Base-by-base conservation (phyloP, 768 basidiomycete species). In the Kwoniella newhampshirensis region DNA sequence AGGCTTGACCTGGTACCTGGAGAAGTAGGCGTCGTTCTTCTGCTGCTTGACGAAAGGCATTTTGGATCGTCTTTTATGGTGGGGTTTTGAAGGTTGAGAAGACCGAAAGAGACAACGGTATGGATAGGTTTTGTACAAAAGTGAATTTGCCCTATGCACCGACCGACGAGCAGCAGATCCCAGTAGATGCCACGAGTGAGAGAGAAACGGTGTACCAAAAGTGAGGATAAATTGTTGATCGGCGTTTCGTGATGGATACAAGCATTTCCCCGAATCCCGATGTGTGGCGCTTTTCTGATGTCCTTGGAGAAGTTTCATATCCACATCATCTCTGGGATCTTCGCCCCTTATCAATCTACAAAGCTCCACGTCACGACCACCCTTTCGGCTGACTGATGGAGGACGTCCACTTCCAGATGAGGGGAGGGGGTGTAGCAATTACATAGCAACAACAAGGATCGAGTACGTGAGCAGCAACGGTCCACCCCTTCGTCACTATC, bases 1-100 rank as follows among this genome's bases (percentile, higher is more conserved):
- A 80, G 96, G 96, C 82, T 98, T 98, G 73, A 98, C 93, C 82
- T 96, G 91, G 83, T 87, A 96, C 63, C 93, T 86, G 47, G 60
- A 59, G 54, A 56, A 59, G 87, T 97, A 97, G 73, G 94, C 90
- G 77, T 86, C 85, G 74, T 89, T 89, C 83, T 99, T 97, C 82
- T 93, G 78, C 68, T 87, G 87, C 82, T 97, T 97, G 82, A 96
- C 88, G 84, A 96, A 98, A 60, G 93, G 94, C 94, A 79, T 77
- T 59, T 70, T 67, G 68, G 48, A 35, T 41, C 49, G 40, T 44
- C 57, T 68, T 62, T 64, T 69, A n/a, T 52, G 40, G 55, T 46
- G 48, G 48, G 32, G 21, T 26, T 37, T 59, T 61, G 54, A 54
- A 32, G 62, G 58, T 45, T 62, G 52, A 55, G 28, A 27, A 45